Evolutionary conservation across 805 yeast species (phyloP), one percentile per base, ranked within the genome.

Genomic region (Saccharomycopsis malanga): DNA sequence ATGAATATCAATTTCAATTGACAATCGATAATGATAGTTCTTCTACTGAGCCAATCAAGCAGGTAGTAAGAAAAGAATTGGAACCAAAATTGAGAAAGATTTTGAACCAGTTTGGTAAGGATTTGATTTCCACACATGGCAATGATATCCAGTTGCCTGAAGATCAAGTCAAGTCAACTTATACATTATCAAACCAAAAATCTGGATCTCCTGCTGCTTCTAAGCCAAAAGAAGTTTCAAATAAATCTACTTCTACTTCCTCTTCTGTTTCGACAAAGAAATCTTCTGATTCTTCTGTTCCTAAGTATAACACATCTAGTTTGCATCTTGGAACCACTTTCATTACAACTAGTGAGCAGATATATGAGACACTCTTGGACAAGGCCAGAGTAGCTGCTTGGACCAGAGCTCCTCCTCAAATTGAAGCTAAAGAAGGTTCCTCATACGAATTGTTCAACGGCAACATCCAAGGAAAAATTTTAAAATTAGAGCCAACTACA

Each of bases 311-410:
- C 66, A 87, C 96, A 4, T 76, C 95, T 0, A 76, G 87, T 0
- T 68, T 91, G 44, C 82, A 81, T 55, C 69, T 89, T 44, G 85
- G 83, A 56, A 82, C 95, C 3, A 70, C 76, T 2, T 93, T 93
- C 73, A 82, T 83, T 63, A 87, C 96, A 12, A 74, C 94, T 3
- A 94, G 96, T 0, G 87, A 83, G 53, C 95, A 87, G 61, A 65
- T 94, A 30, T 93, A 80, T 63, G 67, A 74, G 38, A 85, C 97
- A 0, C 74, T 93, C 34, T 63, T 86, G 39, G 87, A 84, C 50
- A 85, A 84, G 22, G 77, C 77, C 42, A 71, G 95, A 54, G 82
- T 93, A 12, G 77, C 81, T n/a, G 89, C 89, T 0, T 93, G 98
- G 98, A 74, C 95, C 0, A 79, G 96, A 50, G 78, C 94, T 0